phyloP scores from a whole-genome alignment of 306 rosid species.

The Pueraria montana region DNA sequence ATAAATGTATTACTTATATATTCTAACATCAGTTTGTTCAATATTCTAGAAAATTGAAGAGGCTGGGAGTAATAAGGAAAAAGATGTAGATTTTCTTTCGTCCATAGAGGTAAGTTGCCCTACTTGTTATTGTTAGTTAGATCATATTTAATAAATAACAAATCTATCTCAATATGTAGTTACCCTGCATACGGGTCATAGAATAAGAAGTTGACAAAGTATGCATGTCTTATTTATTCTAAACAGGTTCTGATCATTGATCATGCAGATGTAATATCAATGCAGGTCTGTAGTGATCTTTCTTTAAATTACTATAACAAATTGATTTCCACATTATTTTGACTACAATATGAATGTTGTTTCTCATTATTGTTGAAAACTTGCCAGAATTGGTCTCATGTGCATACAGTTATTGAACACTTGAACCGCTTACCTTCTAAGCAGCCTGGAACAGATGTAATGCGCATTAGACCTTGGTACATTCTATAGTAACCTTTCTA shows the following conservation, averaged over 20 bases:
- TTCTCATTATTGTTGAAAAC: conserved; percentile 41
- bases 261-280: conserved; percentile 91
- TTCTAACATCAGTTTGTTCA: conserved; percentile 43
- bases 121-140: conserved; percentile 32
- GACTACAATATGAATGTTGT: conserved; percentile 13
- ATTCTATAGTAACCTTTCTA: conserved; percentile 39
- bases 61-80: conserved; percentile 71
- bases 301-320: conserved; percentile 42
- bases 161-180: conserved; percentile 26
- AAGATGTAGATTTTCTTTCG: conserved; percentile 92
- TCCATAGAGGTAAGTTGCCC: conserved; percentile 82
- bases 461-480: conserved; percentile 92
- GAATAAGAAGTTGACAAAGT: conserved; percentile 36
- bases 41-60: conserved; percentile 81
- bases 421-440: conserved; percentile 81
- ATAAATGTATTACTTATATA: conserved; percentile 11
- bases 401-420: conserved; percentile 74
- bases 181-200: conserved; percentile 5
- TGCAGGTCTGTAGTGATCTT: conserved; percentile 74
- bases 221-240: conserved; percentile 35
- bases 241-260: conserved; percentile 89
- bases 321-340: conserved; percentile 38
- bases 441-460: conserved; percentile 81
- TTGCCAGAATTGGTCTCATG: conserved; percentile 83
- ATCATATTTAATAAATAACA: conserved; percentile 20